Percentiles rank a stretch among this genome's conserved stretches.
Conservation (phyloP, 225 moss, liverwort and hornwort species). For the Pseudisothecium myosuroides region DNA sequence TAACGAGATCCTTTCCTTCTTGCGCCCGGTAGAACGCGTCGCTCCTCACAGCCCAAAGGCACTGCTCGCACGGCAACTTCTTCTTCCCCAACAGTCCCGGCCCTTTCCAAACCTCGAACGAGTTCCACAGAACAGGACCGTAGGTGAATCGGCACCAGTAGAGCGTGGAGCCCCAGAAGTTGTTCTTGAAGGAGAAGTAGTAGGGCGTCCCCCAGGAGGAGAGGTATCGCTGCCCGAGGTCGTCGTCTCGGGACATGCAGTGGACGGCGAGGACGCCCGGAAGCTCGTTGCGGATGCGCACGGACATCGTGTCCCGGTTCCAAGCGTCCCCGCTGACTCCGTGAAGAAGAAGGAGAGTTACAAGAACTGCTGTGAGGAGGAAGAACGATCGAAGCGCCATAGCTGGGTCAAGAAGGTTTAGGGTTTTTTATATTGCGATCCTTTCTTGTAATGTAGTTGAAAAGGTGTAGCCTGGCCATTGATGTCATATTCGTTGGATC, state of each 20-base stretch:
- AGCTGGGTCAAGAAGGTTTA: not conserved
- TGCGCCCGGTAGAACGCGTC: not conserved
- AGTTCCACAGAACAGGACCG: not conserved
- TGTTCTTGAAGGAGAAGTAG: not conserved
- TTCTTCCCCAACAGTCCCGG: not conserved
- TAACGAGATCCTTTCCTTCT: not conserved
- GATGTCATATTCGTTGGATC: not conserved
- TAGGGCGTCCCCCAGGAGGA: not conserved
- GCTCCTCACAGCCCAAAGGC: not conserved
- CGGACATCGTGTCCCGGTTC: not conserved
- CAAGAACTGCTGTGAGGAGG: not conserved
- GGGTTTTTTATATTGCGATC: not conserved
- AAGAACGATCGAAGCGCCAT: not conserved
- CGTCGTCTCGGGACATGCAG: not conserved
- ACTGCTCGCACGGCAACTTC: not conserved
- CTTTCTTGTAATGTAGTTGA: not conserved
- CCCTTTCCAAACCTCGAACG: not conserved
- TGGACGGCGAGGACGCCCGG: not conserved
- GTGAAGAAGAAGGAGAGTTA: not conserved
- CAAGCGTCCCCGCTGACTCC: not conserved
- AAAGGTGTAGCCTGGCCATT: not conserved
- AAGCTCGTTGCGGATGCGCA: not conserved
- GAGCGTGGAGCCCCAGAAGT: not conserved
- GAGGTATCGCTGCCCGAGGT: not conserved
- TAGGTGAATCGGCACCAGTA: not conserved